A percentile compares a stretch with the other conserved stretches of the same genome.
These are phyloP conservation scores for Mortierella sp. DNA, from an alignment of 371 early-diverging fungal species.

Conservation along the genomic window DNA sequence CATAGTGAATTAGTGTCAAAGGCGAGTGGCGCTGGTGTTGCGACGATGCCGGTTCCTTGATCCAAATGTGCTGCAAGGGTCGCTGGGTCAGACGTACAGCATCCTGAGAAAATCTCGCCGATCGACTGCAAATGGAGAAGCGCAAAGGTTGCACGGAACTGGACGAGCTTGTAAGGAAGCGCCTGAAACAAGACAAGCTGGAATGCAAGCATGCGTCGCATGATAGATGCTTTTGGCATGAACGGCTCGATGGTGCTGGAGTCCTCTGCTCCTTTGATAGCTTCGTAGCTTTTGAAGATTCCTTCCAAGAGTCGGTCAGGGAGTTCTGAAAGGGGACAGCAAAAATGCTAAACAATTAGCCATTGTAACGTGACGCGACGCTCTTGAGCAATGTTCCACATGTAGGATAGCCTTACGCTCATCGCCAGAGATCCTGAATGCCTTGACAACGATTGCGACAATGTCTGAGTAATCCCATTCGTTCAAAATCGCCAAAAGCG, in stretches of 20 bases:
- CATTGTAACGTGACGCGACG: no score
- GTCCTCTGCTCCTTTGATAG: conserved; percentile 51
- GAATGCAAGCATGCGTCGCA: conserved; percentile 45
- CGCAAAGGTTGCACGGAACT: conserved; percentile 35
- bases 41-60: conserved; percentile 4
- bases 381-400: no score
- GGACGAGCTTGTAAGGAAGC: conserved; percentile 35
- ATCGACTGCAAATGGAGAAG: conserved; percentile 44
- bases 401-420: conserved; percentile 10
- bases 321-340: conserved; percentile 18
- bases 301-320: conserved; percentile 44
- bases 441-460: conserved; percentile 24
- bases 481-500: conserved; percentile 36
- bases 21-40: conserved; percentile 30
- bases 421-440: conserved; percentile 16
- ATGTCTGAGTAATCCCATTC: conserved; percentile 51
- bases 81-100: conserved; percentile 44
- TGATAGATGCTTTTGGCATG: conserved; percentile 32
- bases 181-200: conserved; percentile 48
- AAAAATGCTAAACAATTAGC: background rate
- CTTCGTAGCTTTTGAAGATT: conserved; percentile 38
- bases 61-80: conserved; percentile 39
- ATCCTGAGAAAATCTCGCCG: conserved; percentile 45
- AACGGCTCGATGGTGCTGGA: conserved; percentile 31
- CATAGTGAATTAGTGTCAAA: conserved; percentile 41